Evolutionary conservation across 1,139 yeast species (phyloP), one percentile per base, ranked within the genome.

Genomic region (Zygoascus meyerae): DNA sequence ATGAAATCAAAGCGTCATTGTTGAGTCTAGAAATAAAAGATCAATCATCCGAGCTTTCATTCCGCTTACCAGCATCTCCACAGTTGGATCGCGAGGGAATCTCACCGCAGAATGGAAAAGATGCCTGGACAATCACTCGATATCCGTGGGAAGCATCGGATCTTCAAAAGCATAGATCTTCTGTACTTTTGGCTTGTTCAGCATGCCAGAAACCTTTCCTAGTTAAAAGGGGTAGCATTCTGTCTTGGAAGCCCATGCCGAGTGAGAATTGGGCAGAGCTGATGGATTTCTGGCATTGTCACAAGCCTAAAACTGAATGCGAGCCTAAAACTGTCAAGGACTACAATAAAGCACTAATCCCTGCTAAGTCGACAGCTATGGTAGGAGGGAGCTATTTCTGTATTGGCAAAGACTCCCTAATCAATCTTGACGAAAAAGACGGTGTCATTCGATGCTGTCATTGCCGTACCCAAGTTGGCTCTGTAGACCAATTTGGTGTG

Each of bases 201-300:
- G 17, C 5, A 18, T 40, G 42, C 32, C 35, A 34, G 37, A 57
- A 9, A 34, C 45, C 45, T 8, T 48, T 12, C 40, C 38, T 28
- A 31, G 51, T 29, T 33, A 44, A 10, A 41, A 43, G 11, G 48
- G 56, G 15, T 31, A 29, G 3, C 44, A 46, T 44, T 2, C 4
- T 15, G 7, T 15, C 38, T 2, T 65, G 66, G 66, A 63, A 61
- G 43, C 86, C 86, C 40, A 76, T 90, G 81, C 98, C 98, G 0
- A 84, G 95, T 1, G 97, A 89, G 58, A 72, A 80, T 47, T 92
- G 98, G 98, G 79, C 85, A 10, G 98, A 92, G 61, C 71, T 92
- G 76, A 85, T 92, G 95, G 97, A 92, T 52, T 85, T 84, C 55
- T 92, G 98, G 98, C 97, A 92, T 63, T 92, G 98, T 61, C 97